Conservation (phyloP, 257 asterid genomes). For the Nicotiana knightiana region DNA sequence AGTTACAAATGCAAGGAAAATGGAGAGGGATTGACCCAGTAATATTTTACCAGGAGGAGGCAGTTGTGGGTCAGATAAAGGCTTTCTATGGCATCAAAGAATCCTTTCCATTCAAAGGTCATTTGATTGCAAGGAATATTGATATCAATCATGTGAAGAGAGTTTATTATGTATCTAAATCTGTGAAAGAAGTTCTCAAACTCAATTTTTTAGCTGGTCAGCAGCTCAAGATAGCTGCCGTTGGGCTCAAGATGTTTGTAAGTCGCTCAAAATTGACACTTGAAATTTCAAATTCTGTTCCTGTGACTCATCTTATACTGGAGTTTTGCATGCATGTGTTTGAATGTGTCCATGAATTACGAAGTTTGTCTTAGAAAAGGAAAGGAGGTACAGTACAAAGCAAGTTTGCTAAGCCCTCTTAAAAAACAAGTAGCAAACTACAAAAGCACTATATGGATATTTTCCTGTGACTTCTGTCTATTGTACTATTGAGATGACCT, state of each 20-base stretch:
- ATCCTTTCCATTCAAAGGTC: conserved; percentile 75
- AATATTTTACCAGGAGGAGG: conserved; percentile 66
- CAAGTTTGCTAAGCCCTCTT: not conserved
- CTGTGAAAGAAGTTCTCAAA: conserved; percentile 79
- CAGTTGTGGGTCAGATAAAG: conserved; percentile 46
- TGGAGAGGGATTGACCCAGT: conserved; percentile 98
- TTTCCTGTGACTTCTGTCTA: not conserved
- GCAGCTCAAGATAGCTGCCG: conserved; percentile 93
- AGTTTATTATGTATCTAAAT: conserved; percentile 68
- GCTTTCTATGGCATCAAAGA: conserved; percentile 86
- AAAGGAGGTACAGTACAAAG: not conserved
- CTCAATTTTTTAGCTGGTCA: conserved; percentile 74
- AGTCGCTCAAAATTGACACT: conserved; percentile 28
- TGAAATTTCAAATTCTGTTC: not conserved
- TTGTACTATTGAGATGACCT: not conserved
- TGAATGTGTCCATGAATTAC: not conserved
- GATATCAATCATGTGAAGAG: conserved; percentile 77
- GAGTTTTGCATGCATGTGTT: not conserved
- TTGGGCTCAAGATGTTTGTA: conserved; percentile 97
- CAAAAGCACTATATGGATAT: not conserved
- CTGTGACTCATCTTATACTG: not conserved
- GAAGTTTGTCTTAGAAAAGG: not conserved
- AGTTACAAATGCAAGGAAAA: conserved; percentile 79
- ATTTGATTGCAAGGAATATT: conserved; percentile 73
- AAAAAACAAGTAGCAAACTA: not conserved